Base-by-base conservation (phyloP, 2,329 filamentous ascomycete species). In the Trichophyton simii region DNA sequence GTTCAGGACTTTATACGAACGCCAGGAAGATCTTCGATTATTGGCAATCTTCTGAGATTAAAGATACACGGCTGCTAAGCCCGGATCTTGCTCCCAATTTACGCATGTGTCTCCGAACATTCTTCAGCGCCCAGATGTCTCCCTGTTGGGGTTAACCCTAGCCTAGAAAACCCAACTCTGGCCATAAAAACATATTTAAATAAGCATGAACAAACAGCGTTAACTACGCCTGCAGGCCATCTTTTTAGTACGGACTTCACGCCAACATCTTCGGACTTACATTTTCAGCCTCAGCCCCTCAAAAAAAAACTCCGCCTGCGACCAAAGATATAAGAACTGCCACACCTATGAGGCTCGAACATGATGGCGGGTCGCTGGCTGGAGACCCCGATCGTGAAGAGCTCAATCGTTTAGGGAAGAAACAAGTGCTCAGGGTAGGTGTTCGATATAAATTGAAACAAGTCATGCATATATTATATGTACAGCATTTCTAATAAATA, bases 371-470 rank as follows among this genome's bases (percentile, higher is more conserved):
- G 13, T 55, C 52, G 15, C 18, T 61, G 38, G 61, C 63, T 8
- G 58, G 62, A 18, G 64, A 65, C 44, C 55, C 59, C 42, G 74
- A 76, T 63, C 67, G 65, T 46, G 71, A 68, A 60, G 68, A 69
- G n/a, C 67, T 77, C 41, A 72, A 72, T 18, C 64, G 73, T 18
- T 69, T 77, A 8, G 75, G 75, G 58, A 77, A 77, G 68, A 76
- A 75, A 64, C 73, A 74, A 64, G 73, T 75, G 42, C 69, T 77
- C 46, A 71, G 74, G 63, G 70, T 73, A 57, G 68, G 73, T 57
- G 11, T 28, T 22, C 9, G n/a, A 48, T 48, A 25, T 25, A 48
- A 11, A 38, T 38, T 38, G 41, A 44, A 44, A 44, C 6, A 44
- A 20, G 34, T 38, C 11, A 13, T 38, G 13, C 3, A 38, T 38